Evolutionary conservation across 2,329 filamentous ascomycete genomes (phyloP).

Genomic region (Cytospora piceicola): DNA sequence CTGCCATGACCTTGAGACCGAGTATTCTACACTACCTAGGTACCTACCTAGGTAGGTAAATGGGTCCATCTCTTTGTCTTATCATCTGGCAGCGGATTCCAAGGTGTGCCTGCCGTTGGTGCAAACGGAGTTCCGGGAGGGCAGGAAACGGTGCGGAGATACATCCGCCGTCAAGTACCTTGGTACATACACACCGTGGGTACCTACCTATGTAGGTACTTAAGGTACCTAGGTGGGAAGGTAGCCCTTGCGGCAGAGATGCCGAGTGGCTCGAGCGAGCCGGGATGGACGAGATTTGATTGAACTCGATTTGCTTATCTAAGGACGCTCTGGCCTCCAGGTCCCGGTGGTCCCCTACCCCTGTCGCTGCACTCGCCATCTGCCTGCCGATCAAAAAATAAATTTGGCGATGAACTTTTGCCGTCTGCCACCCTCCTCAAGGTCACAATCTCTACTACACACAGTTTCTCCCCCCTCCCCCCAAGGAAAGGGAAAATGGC

Average conservation of each 20-base stretch:
- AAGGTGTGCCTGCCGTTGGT: neutral
- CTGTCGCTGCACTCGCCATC: neutral
- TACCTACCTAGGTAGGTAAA: too few species aligned
- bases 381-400: conserved; percentile 7
- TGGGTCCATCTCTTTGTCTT: neutral
- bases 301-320: neutral
- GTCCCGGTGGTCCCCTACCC: neutral
- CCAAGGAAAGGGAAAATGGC: too few species aligned
- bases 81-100: neutral
- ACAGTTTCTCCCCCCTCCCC: neutral
- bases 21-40: neutral
- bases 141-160: neutral
- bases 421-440: neutral
- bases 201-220: too few species aligned
- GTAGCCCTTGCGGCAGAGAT: conserved; percentile 9
- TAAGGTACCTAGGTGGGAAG: too few species aligned
- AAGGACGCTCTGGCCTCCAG: neutral
- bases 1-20: neutral
- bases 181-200: too few species aligned
- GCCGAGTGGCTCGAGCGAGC: conserved; percentile 17
- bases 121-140: neutral
- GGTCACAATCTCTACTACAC: neutral
- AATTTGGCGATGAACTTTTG: conserved; percentile 14
- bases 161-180: neutral
- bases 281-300: conserved; percentile 16